These are phyloP conservation scores for Solanum ossicruentum DNA, from an alignment of 257 asterid species.

Conservation along the genomic window DNA sequence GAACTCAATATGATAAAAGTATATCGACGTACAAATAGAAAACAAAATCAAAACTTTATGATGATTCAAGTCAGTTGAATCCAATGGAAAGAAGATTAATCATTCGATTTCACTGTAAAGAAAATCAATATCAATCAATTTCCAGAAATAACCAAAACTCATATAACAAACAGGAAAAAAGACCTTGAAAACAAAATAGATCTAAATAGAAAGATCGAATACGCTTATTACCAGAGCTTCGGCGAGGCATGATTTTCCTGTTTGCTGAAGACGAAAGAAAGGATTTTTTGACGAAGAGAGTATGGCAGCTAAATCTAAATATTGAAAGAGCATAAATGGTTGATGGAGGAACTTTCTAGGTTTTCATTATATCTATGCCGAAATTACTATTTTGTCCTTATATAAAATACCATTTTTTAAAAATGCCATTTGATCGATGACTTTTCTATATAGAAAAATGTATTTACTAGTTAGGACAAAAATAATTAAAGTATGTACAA, in stretches of 20 bases:
- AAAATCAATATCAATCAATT: background rate
- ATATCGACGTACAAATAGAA: background rate
- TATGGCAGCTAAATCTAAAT: too few species aligned
- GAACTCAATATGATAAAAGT: background rate
- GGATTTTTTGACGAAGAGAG: too few species aligned
- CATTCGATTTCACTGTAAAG: background rate
- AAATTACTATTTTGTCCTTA: too few species aligned
- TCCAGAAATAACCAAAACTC: background rate
- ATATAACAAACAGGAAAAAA: background rate
- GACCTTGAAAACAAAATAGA: background rate
- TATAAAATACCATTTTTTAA: too few species aligned
- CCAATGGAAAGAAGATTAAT: background rate
- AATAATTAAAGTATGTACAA: background rate
- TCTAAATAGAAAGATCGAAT: background rate
- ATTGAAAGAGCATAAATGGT: too few species aligned
- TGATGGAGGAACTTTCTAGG: too few species aligned
- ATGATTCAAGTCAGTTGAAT: background rate
- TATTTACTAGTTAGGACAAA: background rate
- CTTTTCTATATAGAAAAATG: too few species aligned
- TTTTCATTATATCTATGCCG: too few species aligned
- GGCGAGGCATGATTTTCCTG: conserved; percentile 26
- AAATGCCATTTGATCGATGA: too few species aligned
- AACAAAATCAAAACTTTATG: background rate
- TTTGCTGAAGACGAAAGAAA: too few species aligned
- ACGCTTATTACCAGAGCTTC: conserved; percentile 54